Percentiles rank a stretch among this genome's conserved stretches.
These are phyloP conservation scores for Phaeosphaeriaceae sp. DNA, from an alignment of 2,329 filamentous ascomycete species.

Conservation along the genomic window DNA sequence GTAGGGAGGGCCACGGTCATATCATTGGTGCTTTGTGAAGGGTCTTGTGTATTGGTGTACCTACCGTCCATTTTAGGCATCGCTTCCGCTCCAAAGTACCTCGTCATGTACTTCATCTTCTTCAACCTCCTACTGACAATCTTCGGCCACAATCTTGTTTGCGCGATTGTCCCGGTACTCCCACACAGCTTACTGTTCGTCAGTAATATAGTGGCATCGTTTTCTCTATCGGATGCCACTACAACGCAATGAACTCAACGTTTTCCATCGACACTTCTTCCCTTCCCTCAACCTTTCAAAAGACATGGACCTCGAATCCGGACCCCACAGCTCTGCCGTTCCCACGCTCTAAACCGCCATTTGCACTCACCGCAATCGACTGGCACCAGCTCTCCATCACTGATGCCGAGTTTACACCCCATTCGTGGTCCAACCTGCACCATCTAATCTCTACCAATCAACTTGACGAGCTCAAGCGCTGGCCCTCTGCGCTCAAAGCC, in stretches of 20 bases:
- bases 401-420: constrained; percentile 42
- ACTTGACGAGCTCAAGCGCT: constrained; percentile 64
- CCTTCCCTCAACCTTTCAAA: constrained; percentile 38
- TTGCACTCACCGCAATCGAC: constrained; percentile 43
- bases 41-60: neutral
- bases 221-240: neutral
- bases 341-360: constrained; percentile 42
- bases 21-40: neutral
- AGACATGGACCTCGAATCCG: constrained; percentile 36
- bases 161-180: too few relatives aligned
- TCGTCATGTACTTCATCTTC: neutral
- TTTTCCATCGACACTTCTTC: constrained; percentile 29
- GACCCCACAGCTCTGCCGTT: constrained; percentile 46
- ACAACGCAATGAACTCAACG: constrained; percentile 13
- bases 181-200: neutral
- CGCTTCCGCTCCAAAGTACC: neutral
- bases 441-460: constrained; percentile 54
- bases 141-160: neutral
- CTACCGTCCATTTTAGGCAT: neutral
- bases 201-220: too few relatives aligned
- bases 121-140: neutral
- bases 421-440: constrained; percentile 44
- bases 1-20: too few relatives aligned
- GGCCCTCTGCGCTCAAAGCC: constrained; percentile 64
- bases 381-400: constrained; percentile 42